phyloP scores from a whole-genome alignment of 345 rosid genomes.

The Moricandia moricandioides region DNA sequence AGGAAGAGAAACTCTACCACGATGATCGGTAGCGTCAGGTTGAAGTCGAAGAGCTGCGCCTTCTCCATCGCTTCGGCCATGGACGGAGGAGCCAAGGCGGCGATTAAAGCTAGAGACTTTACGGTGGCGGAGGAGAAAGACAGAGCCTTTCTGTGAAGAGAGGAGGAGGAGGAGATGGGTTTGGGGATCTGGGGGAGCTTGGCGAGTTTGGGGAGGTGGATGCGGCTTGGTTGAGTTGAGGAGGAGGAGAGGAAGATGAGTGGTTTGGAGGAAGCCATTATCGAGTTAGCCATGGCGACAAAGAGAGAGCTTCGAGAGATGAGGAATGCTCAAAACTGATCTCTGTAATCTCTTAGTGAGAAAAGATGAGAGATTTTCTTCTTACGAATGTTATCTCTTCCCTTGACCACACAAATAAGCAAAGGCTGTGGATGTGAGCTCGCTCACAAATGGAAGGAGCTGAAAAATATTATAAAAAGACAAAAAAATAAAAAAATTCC shows the following conservation, averaged over 20 bases:
- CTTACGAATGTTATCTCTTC: constrained; percentile 46
- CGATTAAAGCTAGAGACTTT: constrained; percentile 63
- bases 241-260: constrained; percentile 42
- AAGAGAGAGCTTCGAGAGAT: not conserved
- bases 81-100: constrained; percentile 67
- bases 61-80: constrained; percentile 81
- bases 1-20: constrained; percentile 72
- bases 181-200: constrained; percentile 30
- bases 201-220: not conserved
- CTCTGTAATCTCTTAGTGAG: constrained; percentile 19
- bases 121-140: constrained; percentile 44
- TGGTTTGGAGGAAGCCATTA: constrained; percentile 71
- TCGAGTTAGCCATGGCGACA: constrained; percentile 68
- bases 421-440: constrained; percentile 30
- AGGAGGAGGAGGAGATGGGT: constrained; percentile 35
- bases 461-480: not conserved
- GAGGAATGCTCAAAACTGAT: constrained; percentile 22
- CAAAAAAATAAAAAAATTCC: not conserved
- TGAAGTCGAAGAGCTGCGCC: constrained; percentile 91
- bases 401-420: constrained; percentile 67
- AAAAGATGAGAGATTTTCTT: no score
- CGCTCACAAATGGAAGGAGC: not conserved
- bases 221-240: constrained; percentile 37
- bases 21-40: constrained; percentile 86
- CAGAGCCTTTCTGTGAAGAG: constrained; percentile 35